Conservation (phyloP, 768 basidiomycete genomes). For the Mycena venus region DNA sequence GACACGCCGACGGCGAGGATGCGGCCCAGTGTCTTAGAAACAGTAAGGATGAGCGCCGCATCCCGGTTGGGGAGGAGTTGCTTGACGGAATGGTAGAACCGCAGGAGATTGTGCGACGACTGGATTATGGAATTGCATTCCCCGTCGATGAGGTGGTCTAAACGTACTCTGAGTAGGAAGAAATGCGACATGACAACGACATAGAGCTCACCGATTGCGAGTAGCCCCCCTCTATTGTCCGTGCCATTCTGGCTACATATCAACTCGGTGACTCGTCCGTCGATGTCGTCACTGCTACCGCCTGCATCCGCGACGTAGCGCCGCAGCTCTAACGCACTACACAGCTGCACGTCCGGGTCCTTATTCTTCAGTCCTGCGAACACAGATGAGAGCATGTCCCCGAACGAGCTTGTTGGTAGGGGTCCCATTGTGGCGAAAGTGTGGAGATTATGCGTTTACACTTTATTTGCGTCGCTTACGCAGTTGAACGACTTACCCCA, state of each 20-base stretch:
- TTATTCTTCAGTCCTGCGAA: slow-evolving; percentile 62
- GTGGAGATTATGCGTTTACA: too few relatives aligned
- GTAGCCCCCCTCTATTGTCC: slow-evolving; percentile 77
- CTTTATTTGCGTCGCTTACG: too few relatives aligned
- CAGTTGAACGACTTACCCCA: too few relatives aligned
- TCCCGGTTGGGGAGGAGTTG: slow-evolving; percentile 77
- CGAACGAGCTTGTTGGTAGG: not conserved
- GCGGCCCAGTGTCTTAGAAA: slow-evolving; percentile 75
- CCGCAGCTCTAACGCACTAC: slow-evolving; percentile 67
- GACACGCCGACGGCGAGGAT: slow-evolving; percentile 73
- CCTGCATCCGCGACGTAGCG: slow-evolving; percentile 67
- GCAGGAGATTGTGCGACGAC: slow-evolving; percentile 64
- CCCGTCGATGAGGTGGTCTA: slow-evolving; percentile 70
- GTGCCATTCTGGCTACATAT: slow-evolving; percentile 69
- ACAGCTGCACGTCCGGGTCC: slow-evolving; percentile 62
- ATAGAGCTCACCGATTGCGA: slow-evolving; percentile 78
- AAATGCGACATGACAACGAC: too few relatives aligned
- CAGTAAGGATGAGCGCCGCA: slow-evolving; percentile 79
- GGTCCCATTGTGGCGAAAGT: too few relatives aligned
- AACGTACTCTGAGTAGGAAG: too few relatives aligned
- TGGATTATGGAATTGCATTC: slow-evolving; percentile 69
- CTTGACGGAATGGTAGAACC: slow-evolving; percentile 78
- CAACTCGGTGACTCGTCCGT: slow-evolving; percentile 68
- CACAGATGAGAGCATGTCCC: slow-evolving; percentile 60
- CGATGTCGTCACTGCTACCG: slow-evolving; percentile 70